Conservation (phyloP, 2,329 filamentous ascomycete species). For the Aspergillus aculeatus region DNA sequence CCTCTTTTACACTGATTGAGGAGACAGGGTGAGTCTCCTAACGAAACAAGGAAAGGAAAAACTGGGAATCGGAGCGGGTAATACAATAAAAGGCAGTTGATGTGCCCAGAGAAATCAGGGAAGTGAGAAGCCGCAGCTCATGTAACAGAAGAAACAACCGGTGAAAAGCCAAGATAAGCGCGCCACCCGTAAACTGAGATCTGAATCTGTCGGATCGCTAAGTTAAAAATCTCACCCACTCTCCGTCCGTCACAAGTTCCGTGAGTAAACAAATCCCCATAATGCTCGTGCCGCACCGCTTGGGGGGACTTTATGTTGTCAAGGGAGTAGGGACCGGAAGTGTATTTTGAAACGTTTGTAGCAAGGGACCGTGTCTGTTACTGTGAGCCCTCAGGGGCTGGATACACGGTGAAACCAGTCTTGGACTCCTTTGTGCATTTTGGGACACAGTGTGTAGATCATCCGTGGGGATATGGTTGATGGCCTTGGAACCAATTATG, state of each 20-base stretch:
- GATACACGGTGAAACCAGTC: not conserved
- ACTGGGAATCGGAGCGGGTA: not conserved
- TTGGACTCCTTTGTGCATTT: not conserved
- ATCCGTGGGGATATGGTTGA: not conserved
- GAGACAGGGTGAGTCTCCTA: not conserved
- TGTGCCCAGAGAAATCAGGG: not conserved
- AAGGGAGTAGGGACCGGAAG: conserved; percentile 13
- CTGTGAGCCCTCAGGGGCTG: not conserved
- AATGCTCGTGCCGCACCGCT: conserved; percentile 16
- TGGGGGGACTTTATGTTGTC: conserved; percentile 7
- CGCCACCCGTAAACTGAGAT: conserved; percentile 5
- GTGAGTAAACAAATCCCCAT: conserved; percentile 14
- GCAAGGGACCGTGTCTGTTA: not conserved
- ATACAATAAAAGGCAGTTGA: not conserved
- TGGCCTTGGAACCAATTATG: not conserved
- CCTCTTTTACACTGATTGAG: not conserved
- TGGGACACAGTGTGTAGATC: not conserved
- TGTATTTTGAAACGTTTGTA: not conserved
- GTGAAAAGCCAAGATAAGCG: not conserved
- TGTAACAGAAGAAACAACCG: not conserved
- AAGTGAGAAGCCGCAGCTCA: not conserved
- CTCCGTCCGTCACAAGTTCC: conserved; percentile 17
- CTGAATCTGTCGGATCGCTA: conserved; percentile 9
- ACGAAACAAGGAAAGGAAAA: not conserved
- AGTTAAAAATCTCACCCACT: not conserved